Percentiles rank a stretch among this genome's conserved stretches.
phyloP scores from a whole-genome alignment of 805 yeast species.

The Kodamaea neixiangensis region DNA sequence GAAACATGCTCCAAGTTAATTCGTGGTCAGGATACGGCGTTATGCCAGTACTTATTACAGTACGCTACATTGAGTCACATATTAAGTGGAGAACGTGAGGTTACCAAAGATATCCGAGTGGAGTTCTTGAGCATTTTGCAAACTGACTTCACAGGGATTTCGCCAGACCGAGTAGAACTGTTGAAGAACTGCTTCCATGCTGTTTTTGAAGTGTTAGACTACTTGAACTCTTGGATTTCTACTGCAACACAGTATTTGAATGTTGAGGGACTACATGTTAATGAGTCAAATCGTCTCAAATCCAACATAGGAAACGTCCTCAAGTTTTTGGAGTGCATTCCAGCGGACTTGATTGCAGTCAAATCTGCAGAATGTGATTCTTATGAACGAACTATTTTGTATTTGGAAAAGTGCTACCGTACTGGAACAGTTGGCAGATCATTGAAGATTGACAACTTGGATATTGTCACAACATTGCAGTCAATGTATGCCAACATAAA shows the following conservation, averaged over 20 bases:
- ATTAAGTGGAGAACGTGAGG: constrained; percentile 43
- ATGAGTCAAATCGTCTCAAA: constrained; percentile 13
- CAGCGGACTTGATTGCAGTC: constrained; percentile 70
- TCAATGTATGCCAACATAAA: constrained; percentile 83
- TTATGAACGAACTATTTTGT: constrained; percentile 83
- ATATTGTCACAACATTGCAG: constrained; percentile 56
- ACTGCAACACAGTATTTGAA: constrained; percentile 33
- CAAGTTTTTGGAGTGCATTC: constrained; percentile 53
- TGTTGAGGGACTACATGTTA: constrained; percentile 19
- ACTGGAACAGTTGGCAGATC: constrained; percentile 19
- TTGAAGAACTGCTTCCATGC: constrained; percentile 68
- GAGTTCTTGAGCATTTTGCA: constrained; percentile 67
- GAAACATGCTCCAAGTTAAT: constrained; percentile 64
- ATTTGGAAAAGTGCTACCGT: constrained; percentile 75
- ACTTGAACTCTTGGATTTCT: constrained; percentile 76
- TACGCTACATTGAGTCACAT: constrained; percentile 70
- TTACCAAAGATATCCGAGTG: constrained; percentile 44
- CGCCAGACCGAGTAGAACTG: constrained; percentile 57
- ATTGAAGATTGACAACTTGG: constrained; percentile 33
- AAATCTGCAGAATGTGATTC: constrained; percentile 82
- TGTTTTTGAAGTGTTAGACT: constrained; percentile 78
- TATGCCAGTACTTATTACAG: constrained; percentile 74
- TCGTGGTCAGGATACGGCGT: constrained; percentile 66
- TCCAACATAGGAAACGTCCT: constrained; percentile 39
- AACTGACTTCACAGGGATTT: constrained; percentile 38